Conservation (phyloP, 2,329 filamentous ascomycete genomes). For the Trichoderma afroharzianum region DNA sequence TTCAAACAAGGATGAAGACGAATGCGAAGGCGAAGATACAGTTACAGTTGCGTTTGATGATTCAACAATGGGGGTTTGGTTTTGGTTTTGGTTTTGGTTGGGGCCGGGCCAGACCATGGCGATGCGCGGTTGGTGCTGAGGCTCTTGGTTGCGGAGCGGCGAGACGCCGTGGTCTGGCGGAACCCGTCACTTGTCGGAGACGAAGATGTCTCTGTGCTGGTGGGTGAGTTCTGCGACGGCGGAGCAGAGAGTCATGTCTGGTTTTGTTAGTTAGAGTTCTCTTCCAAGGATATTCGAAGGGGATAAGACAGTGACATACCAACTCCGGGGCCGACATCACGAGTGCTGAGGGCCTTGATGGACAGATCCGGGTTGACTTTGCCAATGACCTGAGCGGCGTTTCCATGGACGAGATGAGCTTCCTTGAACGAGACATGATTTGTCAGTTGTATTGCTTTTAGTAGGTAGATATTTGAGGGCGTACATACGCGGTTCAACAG, state of each 20-base stretch:
- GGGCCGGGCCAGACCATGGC: conserved; percentile 38
- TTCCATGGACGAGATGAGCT: conserved; percentile 63
- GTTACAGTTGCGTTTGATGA: background rate
- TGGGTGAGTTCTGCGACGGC: conserved; percentile 85
- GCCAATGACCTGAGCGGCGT: conserved; percentile 73
- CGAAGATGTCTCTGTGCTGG: conserved; percentile 73
- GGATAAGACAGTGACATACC: conserved; percentile 51
- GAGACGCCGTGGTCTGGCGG: conserved; percentile 28
- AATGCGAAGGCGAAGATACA: background rate
- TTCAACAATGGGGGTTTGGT: conserved; percentile 6
- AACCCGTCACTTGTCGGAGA: conserved; percentile 50
- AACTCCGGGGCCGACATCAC: conserved; percentile 65
- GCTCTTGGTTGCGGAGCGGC: conserved; percentile 18
- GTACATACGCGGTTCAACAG: conserved; percentile 65
- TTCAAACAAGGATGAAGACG: background rate
- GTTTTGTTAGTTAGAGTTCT: background rate
- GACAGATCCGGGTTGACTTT: conserved; percentile 73
- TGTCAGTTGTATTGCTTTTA: background rate
- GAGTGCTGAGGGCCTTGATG: conserved; percentile 65
- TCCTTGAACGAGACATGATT: conserved; percentile 47
- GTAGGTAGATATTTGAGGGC: background rate
- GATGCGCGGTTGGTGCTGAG: conserved; percentile 30
- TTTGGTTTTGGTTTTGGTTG: conserved; percentile 17
- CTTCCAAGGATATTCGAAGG: background rate
- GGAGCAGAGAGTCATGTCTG: conserved; percentile 73